A percentile compares a stretch with the other conserved stretches of the same genome.
These are phyloP conservation scores for Samsoniella hepiali DNA, from an alignment of 2,329 filamentous ascomycete species.

Conservation along the genomic window DNA sequence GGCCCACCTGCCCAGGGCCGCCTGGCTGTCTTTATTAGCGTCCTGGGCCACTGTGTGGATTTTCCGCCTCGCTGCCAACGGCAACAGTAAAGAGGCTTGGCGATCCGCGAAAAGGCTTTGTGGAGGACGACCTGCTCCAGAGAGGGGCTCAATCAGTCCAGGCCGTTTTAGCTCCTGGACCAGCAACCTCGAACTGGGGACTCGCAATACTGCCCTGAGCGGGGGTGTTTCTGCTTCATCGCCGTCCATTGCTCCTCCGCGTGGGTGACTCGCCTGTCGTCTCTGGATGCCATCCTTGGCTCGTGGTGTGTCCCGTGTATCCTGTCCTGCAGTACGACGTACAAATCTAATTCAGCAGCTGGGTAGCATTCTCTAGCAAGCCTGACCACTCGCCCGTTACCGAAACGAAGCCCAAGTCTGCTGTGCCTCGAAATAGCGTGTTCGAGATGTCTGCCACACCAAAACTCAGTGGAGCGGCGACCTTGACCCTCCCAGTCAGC, in stretches of 20 bases:
- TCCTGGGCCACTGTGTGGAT: background rate
- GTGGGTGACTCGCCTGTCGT: background rate
- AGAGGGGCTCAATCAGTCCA: background rate
- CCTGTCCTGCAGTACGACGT: background rate
- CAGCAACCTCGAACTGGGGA: background rate
- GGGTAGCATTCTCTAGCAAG: background rate
- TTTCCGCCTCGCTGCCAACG: slow-evolving; percentile 1
- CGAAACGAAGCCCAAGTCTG: background rate
- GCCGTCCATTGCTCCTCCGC: background rate
- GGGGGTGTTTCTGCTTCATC: background rate
- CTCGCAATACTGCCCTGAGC: background rate
- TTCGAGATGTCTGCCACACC: slow-evolving; percentile 1
- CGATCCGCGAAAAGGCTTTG: slow-evolving; percentile 14
- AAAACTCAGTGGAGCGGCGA: background rate
- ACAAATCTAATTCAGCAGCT: background rate
- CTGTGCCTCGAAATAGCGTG: background rate
- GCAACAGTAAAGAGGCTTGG: slow-evolving; percentile 2
- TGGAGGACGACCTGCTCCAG: slow-evolving; percentile 1
- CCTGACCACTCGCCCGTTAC: background rate
- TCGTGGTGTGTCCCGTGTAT: background rate
- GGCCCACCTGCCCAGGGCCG: background rate
- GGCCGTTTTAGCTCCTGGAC: background rate
- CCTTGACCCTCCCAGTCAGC: background rate
- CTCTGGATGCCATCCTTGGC: background rate
- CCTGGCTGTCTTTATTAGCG: slow-evolving; percentile 8